Evolutionary conservation across 2,329 filamentous ascomycete species (phyloP).

Genomic region (Arthrocladium fulminans): DNA sequence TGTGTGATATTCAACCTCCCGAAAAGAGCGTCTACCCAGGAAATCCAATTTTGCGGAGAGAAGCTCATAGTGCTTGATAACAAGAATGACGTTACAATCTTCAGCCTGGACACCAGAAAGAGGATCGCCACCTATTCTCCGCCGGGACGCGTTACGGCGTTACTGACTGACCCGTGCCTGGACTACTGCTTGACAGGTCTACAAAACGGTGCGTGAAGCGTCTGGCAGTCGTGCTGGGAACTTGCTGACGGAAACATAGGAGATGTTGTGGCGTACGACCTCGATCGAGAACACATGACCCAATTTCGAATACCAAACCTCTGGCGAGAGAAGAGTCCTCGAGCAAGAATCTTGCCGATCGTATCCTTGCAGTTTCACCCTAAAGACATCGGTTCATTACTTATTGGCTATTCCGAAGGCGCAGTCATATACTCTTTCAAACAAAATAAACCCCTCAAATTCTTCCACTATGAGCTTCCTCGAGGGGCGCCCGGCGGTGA

Average conservation of each 20-base stretch:
- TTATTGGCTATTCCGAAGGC: constrained; percentile 85
- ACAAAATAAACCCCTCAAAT: constrained; percentile 68
- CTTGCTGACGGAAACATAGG: constrained; percentile 34
- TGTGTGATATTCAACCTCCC: constrained; percentile 64
- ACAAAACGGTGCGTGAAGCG: constrained; percentile 48
- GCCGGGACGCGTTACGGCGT: constrained; percentile 62
- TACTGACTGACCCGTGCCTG: constrained; percentile 79
- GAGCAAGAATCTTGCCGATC: constrained; percentile 55
- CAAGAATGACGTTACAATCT: constrained; percentile 77
- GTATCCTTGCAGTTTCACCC: constrained; percentile 79
- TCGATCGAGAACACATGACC: constrained; percentile 69
- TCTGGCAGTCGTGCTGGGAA: constrained; percentile 3
- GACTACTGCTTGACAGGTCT: constrained; percentile 88
- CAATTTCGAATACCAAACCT: constrained; percentile 79
- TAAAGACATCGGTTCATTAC: constrained; percentile 78
- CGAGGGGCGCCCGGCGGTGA: constrained; percentile 73
- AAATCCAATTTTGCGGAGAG: constrained; percentile 75
- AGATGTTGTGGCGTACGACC: constrained; percentile 83
- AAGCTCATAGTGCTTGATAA: constrained; percentile 76
- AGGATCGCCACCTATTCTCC: constrained; percentile 63
- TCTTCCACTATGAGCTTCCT: constrained; percentile 74
- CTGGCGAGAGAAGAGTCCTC: constrained; percentile 66
- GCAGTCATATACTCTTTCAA: constrained; percentile 92
- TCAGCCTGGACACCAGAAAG: constrained; percentile 63
- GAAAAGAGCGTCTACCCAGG: constrained; percentile 63